A percentile compares a stretch with the other conserved stretches of the same genome.
Evolutionary conservation across 306 rosid genomes (phyloP).

Genomic region (Lithocarpus polystachyus): DNA sequence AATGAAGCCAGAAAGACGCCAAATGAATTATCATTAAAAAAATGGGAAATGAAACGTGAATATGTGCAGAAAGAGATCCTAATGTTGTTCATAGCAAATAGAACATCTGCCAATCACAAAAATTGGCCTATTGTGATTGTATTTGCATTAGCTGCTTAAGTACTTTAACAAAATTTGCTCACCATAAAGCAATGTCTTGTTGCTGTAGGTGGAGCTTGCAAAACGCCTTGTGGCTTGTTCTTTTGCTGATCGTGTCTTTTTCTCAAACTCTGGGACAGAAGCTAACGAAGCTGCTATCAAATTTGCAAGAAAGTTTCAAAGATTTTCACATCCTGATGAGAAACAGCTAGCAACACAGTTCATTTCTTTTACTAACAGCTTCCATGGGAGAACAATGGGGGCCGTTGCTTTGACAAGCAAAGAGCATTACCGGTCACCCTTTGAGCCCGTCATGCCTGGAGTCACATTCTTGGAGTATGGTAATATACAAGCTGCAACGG

Average conservation of each 20-base stretch:
- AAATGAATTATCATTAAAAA: too few species aligned
- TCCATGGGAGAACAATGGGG: constrained; percentile 98
- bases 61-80: too few species aligned
- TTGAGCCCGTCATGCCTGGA: constrained; percentile 94
- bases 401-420: constrained; percentile 96
- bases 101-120: too few species aligned
- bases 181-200: background rate
- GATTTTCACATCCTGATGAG: constrained; percentile 41
- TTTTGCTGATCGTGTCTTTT: constrained; percentile 90
- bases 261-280: constrained; percentile 86
- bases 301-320: constrained; percentile 83
- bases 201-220: constrained; percentile 84
- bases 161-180: background rate
- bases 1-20: too few species aligned
- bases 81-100: too few species aligned
- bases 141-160: background rate
- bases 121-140: too few species aligned
- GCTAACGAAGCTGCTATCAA: constrained; percentile 94
- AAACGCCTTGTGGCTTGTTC: constrained; percentile 59
- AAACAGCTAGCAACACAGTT: constrained; percentile 64
- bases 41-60: too few species aligned
- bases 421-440: constrained; percentile 75
- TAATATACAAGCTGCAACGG: constrained; percentile 58
- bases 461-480: constrained; percentile 84
- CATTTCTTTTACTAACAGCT: constrained; percentile 71